These are phyloP conservation scores for Trametes polyzona DNA, from an alignment of 1,284 basidiomycete genomes.

Conservation along the genomic window DNA sequence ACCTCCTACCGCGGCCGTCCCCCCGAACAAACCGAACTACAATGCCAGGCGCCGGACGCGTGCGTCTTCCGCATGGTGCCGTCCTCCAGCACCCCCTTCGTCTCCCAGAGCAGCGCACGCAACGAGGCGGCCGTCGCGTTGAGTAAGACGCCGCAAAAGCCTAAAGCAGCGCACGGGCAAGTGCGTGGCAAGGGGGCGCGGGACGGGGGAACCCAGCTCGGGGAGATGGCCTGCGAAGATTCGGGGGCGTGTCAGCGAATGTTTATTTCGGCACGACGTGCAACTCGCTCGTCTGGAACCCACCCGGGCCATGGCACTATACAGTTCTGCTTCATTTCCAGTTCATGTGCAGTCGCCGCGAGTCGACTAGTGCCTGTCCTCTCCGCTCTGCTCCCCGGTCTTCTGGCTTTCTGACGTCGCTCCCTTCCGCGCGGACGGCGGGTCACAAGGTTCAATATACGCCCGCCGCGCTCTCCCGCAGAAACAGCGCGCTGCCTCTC, in stretches of 20 bases:
- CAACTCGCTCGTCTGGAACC: constrained; percentile 9
- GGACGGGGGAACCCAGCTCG: neutral
- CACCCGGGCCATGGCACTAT: no score
- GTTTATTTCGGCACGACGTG: constrained; percentile 7
- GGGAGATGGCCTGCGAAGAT: neutral
- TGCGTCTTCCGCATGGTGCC: constrained; percentile 4
- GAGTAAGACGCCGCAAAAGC: neutral
- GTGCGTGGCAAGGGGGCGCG: constrained; percentile 3
- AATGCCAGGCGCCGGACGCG: neutral
- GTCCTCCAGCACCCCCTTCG: neutral
- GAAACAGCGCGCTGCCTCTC: neutral
- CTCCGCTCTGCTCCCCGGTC: constrained; percentile 10
- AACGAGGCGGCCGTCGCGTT: neutral
- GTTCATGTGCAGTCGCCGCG: constrained; percentile 8
- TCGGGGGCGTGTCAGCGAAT: constrained; percentile 2
- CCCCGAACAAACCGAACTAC: constrained; percentile 4
- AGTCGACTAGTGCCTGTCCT: no score
- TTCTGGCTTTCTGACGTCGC: constrained; percentile 10
- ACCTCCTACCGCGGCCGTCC: constrained; percentile 1
- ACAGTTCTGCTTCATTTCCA: neutral
- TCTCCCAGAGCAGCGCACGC: neutral
- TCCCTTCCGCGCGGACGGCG: neutral
- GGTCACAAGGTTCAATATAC: constrained; percentile 5
- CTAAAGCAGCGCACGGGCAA: neutral
- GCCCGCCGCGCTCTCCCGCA: neutral